Base-by-base conservation (phyloP, 805 yeast genomes). In the Ogataea salicorniae region DNA sequence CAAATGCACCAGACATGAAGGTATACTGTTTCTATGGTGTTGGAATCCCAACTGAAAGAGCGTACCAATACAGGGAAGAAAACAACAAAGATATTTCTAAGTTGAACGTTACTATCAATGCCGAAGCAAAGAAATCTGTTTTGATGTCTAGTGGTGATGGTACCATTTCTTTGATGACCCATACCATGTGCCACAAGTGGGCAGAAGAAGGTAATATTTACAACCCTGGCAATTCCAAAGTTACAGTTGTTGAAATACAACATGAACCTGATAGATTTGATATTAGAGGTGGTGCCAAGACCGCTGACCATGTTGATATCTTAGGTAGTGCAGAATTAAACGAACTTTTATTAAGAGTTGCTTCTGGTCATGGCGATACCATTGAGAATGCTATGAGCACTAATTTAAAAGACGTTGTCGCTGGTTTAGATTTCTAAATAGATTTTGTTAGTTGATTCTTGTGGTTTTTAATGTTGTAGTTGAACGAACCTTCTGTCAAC, bases 241-340 rank as follows among this genome's bases (percentile, higher is more conserved):
- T 92, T 18, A 91, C 80, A 20, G 75, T 90, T 42, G 96, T 92
- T 14, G 99, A 94, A 68, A 84, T 94, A 71, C 77, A 79, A 58
- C 97, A 94, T 60, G 95, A 91, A 62, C 99, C 99, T 0, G 96
- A 88, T 60, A 71, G 87, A 55, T 90, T 87, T 59, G 99, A 94
- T 69, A 87, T 94, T 34, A 77, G 99, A 54, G 99, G 99, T 23
- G 99, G 99, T 14, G 95, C 97, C 11, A 87, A 86, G 63, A 92
- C 97, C 0, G 97, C 98, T 1, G 99, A 94, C 59, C 99, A 94
- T 66, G 99, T 94, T 29, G 99, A 94, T 63, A 91, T 94, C 41
- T 72, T 94, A 41, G 99, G 99, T 2, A 82, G 95, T 52, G 88
- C 97, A 1, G 95, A 85, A 61, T 71, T 94, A 63, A 94, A 94